These are phyloP conservation scores for Tillandsia leiboldiana DNA, from an alignment of 176 grass and related monocot species.

Conservation along the genomic window DNA sequence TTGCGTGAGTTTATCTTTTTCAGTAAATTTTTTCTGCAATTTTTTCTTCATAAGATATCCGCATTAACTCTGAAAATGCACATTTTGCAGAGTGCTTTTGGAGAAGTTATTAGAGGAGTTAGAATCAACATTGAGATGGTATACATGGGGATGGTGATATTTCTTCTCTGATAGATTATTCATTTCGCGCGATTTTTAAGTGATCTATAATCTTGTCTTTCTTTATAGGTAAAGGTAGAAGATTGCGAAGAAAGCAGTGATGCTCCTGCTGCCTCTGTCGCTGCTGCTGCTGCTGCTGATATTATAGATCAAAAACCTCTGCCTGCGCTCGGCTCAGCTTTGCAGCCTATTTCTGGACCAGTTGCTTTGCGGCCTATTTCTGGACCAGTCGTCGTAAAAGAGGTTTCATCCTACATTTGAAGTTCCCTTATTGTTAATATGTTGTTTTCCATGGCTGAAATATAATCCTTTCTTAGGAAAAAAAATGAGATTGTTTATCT, in stretches of 20 bases:
- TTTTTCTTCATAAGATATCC: background rate
- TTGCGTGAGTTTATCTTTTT: background rate
- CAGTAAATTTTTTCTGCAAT: too few species aligned
- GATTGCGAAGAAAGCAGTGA: conserved; percentile 19
- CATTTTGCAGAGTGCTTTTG: background rate
- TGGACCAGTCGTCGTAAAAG: conserved; percentile 23
- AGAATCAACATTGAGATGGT: background rate
- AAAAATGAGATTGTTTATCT: conserved; percentile 9
- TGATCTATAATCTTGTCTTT: background rate
- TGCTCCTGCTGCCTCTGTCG: background rate
- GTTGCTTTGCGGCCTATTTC: background rate
- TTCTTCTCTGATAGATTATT: background rate
- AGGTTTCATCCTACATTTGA: conserved; percentile 19
- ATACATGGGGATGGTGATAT: background rate
- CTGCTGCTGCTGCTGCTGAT: background rate
- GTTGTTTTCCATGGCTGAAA: background rate
- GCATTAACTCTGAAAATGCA: background rate
- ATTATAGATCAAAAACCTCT: conserved; percentile 7
- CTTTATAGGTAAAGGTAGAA: conserved; percentile 65
- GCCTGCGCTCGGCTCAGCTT: conserved; percentile 4
- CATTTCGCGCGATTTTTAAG: background rate
- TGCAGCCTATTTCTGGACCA: conserved; percentile 1
- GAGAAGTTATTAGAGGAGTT: background rate
- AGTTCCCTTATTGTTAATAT: background rate
- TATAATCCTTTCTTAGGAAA: background rate